Base-by-base conservation (phyloP, 495 filamentous ascomycete genomes). In the Penicillium roqueforti region DNA sequence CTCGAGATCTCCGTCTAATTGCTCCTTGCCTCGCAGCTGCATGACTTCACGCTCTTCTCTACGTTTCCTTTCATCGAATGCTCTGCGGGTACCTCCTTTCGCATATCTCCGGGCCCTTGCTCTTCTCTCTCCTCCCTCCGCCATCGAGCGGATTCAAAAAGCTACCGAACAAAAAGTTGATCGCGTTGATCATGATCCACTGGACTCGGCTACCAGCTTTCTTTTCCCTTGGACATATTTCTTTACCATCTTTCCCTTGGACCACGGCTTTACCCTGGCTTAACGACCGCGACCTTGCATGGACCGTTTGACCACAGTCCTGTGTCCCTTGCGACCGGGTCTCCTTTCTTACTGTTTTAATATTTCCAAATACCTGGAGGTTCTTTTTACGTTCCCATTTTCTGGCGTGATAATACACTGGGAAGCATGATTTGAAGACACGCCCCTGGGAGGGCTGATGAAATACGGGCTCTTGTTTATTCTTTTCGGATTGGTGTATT, bases 341-440 rank as follows among this genome's bases (percentile, higher is more conserved):
- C 29, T 46, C 25, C 32, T 16, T 52, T 64, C 58, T 49, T 56
- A 54, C 36, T 65, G 62, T 65, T 58, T 57, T 62, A 66, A 66
- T 66, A 66, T 58, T 60, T 16, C 51, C 41, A 44, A 51, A 63
- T 64, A 60, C 41, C 45, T 28, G 57, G 52, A 58, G 60, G 62
- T 42, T 26, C n/a, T 29, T 32, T 50, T 55, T 43, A n/a, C 43
- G 54, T 41, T 50, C 47, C 44, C 39, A 43, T 20, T 55, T 60
- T 56, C 23, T 47, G 54, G 57, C 44, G 53, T 53, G 40, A 40
- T 50, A 43, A 58, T 58, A 55, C 29, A 55, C 36, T 52, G 55
- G 62, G 51, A 59, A 56, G 36, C 42, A 59, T 44, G 53, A 54
- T 55, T 54, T 59, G 51, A 55, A 36, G 51, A 44, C 16, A 37